These are phyloP conservation scores for Exophiala calicioides DNA, from an alignment of 2,329 filamentous ascomycete species.

Conservation along the genomic window DNA sequence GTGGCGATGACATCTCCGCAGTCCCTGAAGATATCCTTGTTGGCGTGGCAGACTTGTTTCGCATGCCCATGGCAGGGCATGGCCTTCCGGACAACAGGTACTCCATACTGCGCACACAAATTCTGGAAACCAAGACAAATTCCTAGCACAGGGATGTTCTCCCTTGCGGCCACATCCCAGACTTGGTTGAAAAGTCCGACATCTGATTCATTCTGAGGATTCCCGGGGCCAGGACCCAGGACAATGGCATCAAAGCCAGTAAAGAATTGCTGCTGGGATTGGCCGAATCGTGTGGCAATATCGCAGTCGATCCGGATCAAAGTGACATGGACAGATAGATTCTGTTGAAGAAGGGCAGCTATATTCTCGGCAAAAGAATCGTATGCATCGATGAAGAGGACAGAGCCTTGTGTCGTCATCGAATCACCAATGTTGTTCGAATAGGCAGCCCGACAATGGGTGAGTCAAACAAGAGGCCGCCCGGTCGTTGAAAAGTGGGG, in stretches of 20 bases:
- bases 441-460: no score
- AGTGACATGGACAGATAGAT: constrained; percentile 67
- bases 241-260: constrained; percentile 72
- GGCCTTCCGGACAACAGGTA: constrained; percentile 64
- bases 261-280: constrained; percentile 32
- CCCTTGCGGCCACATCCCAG: constrained; percentile 64
- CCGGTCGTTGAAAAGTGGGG: no score
- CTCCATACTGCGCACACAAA: constrained; percentile 68
- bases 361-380: constrained; percentile 98
- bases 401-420: constrained; percentile 14
- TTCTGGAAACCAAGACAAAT: constrained; percentile 91
- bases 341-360: constrained; percentile 72
- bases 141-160: constrained; percentile 75
- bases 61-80: constrained; percentile 82
- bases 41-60: constrained; percentile 62
- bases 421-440: no score
- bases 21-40: constrained; percentile 64
- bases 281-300: constrained; percentile 40
- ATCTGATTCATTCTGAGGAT: constrained; percentile 70
- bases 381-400: constrained; percentile 92
- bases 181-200: constrained; percentile 78
- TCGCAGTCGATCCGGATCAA: constrained; percentile 71
- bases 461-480: no score
- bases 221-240: constrained; percentile 86
- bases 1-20: constrained; percentile 67